Base-by-base conservation (phyloP, 441 rosid genomes). In the Gossypium armourianum region DNA sequence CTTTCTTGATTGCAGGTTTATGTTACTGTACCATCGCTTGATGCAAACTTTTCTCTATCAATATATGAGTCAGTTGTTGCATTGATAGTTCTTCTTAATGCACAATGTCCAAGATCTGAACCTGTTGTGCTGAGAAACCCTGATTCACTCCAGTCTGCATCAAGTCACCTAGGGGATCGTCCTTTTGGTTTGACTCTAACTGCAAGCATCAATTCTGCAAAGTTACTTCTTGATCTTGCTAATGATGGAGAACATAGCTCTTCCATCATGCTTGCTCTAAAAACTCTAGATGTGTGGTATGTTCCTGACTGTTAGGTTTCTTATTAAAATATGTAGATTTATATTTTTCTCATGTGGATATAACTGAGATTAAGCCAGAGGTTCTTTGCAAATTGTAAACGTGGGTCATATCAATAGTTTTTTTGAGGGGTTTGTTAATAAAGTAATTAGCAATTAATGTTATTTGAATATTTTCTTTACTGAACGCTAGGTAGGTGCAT, bases 211-310 rank as follows among this genome's bases (percentile, higher is more conserved):
- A 78, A 80, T 62, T 77, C 84, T 13, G 69, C 85, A 60, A 83
- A 72, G 78, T 70, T 88, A 43, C 82, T 77, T 58, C 70, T 88
- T 75, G 83, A 90, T 85, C 86, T 94, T 77, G 91, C 78, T 74
- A 86, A 88, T 83, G 87, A 82, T 78, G 88, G 83, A 83, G 90
- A 82, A 75, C 79, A 83, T 68, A 84, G 88, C 83, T 81, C 86
- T 72, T 62, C 76, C 20, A 76, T 91, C 69, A 43, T 63, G 67
- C 70, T 94, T 78, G 78, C 85, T 70, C 73, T 87, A 50, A 81
- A 76, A 10, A 82, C 77, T 66, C 67, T 82, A 59, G 82, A 86
- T 79, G 66, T 84, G 75, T 10, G 93, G 97, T 90, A 81, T 36
- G 86, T 74, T 54, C 20, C 59, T 62, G 15, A 12, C 16, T 52